Conservation (phyloP, 257 asterid species). For the Mentha longifolia region DNA sequence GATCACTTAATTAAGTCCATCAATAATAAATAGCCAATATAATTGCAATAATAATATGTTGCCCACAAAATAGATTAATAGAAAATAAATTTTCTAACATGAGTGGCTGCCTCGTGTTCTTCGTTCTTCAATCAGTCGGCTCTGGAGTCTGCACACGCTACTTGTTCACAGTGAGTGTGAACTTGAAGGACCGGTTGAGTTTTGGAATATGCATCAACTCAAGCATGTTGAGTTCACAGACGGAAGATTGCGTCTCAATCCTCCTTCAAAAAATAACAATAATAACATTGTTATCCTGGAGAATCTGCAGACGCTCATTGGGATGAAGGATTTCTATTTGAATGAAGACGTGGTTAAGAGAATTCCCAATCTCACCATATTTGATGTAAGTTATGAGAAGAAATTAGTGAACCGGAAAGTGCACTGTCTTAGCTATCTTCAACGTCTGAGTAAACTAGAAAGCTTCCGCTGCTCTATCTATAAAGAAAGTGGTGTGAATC, state of each 20-base stretch:
- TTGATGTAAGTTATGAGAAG: neutral
- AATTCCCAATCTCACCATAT: neutral
- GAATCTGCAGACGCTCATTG: neutral
- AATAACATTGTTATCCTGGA: neutral
- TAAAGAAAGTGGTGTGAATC: no score
- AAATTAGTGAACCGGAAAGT: neutral
- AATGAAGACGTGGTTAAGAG: neutral
- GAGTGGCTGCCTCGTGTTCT: neutral
- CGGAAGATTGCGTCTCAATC: neutral
- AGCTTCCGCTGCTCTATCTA: neutral
- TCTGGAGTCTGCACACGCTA: no score
- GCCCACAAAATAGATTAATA: no score
- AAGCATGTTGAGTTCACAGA: neutral
- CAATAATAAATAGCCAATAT: no score
- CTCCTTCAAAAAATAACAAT: neutral
- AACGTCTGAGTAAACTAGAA: neutral
- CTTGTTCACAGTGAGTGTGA: no score
- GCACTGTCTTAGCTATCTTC: neutral
- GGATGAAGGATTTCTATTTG: neutral
- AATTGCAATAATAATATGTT: no score
- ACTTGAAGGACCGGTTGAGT: no score
- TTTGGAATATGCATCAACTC: no score
- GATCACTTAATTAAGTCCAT: no score
- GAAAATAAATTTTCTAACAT: no score
- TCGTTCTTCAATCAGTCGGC: no score